phyloP scores from a whole-genome alignment of 306 rosid species.

The Comarum palustre region DNA sequence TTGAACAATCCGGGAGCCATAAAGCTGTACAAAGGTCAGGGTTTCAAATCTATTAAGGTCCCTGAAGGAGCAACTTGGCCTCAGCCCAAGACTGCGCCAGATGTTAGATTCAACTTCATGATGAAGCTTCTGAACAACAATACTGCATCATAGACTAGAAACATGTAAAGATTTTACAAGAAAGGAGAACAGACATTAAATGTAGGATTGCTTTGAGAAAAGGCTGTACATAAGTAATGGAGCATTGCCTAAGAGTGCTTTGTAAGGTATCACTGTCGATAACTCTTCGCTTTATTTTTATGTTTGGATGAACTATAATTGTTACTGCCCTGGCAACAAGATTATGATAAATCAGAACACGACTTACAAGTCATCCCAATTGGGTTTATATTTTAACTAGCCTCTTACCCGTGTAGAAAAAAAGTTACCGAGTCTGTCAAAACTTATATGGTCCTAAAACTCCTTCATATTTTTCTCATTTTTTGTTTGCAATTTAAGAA shows the following conservation, averaged over 20 bases:
- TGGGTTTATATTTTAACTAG: background rate
- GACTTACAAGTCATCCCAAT: background rate
- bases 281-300: background rate
- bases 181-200: background rate
- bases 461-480: too few relatives aligned
- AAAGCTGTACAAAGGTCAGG: slow-evolving; percentile 73
- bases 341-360: background rate
- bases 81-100: slow-evolving; percentile 85
- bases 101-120: slow-evolving; percentile 75
- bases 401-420: too few relatives aligned
- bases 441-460: too few relatives aligned
- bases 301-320: slow-evolving; percentile 11
- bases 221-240: slow-evolving; percentile 25
- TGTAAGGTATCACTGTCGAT: background rate
- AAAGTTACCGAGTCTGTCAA: too few relatives aligned
- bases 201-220: slow-evolving; percentile 19
- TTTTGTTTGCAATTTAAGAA: too few relatives aligned
- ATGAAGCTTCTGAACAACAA: slow-evolving; percentile 79
- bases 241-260: background rate
- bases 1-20: slow-evolving; percentile 68
- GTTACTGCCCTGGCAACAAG: background rate
- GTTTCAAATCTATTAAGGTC: slow-evolving; percentile 72
- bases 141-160: slow-evolving; percentile 34
- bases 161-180: slow-evolving; percentile 9
- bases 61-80: slow-evolving; percentile 98